Conservation (phyloP, 2,329 filamentous ascomycete genomes). For the Aureobasidium sp. region DNA sequence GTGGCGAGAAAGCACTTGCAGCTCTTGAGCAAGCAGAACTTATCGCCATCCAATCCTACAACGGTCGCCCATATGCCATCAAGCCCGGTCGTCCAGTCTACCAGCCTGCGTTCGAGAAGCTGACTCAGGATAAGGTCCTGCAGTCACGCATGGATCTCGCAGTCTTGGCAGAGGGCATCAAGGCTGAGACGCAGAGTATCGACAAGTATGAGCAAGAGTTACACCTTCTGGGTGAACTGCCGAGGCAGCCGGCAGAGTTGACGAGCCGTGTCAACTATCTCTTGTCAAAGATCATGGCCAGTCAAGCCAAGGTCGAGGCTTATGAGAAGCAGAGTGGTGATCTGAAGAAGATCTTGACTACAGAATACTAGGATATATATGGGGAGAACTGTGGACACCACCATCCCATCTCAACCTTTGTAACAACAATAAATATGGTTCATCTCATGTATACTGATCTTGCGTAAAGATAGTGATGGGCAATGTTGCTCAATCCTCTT, state of each 20-base stretch:
- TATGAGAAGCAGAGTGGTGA: slow-evolving; percentile 64
- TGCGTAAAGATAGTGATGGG: not conserved
- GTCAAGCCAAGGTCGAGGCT: slow-evolving; percentile 64
- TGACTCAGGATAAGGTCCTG: slow-evolving; percentile 65
- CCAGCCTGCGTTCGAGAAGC: slow-evolving; percentile 66
- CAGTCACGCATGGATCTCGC: slow-evolving; percentile 61
- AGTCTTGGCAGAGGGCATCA: slow-evolving; percentile 59
- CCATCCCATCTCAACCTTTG: not conserved
- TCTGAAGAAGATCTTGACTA: slow-evolving; percentile 62
- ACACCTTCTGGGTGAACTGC: slow-evolving; percentile 58
- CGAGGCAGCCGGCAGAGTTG: slow-evolving; percentile 62
- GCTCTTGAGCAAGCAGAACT: slow-evolving; percentile 78
- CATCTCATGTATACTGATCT: not conserved
- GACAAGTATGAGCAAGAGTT: slow-evolving; percentile 75
- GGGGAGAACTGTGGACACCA: not conserved
- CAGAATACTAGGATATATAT: slow-evolving; percentile 36
- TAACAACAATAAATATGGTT: not conserved
- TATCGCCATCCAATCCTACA: slow-evolving; percentile 63
- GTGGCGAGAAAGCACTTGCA: slow-evolving; percentile 68
- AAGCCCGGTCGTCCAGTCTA: slow-evolving; percentile 80
- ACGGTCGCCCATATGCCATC: slow-evolving; percentile 71
- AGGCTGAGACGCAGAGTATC: slow-evolving; percentile 64
- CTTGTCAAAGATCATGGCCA: slow-evolving; percentile 61
- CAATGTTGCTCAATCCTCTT: not conserved
- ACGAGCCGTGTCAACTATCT: slow-evolving; percentile 61